Conservation (phyloP, 257 asterid species). For the Primulina eburnea region DNA sequence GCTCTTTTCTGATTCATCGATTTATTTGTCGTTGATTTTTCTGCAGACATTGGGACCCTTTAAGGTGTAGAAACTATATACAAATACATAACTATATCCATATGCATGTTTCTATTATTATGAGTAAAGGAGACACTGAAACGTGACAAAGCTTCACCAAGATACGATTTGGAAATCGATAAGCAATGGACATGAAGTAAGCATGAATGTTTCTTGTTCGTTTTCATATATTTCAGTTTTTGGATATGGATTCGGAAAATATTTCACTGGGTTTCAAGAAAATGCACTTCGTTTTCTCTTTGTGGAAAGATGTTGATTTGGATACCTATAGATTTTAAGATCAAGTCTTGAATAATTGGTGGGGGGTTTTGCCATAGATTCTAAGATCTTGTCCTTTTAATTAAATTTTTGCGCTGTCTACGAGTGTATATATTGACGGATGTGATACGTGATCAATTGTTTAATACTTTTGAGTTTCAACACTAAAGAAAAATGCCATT, state of each 20-base stretch:
- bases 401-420: slow-evolving; percentile 6
- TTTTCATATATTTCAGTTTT: not conserved
- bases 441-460: not conserved
- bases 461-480: slow-evolving; percentile 1
- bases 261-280: not conserved
- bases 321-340: not conserved
- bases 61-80: slow-evolving; percentile 19
- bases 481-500: slow-evolving; percentile 30
- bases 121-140: slow-evolving; percentile 52
- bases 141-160: slow-evolving; percentile 38
- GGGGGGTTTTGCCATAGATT: not conserved
- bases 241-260: not conserved
- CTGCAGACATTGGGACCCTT: slow-evolving; percentile 34
- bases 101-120: slow-evolving; percentile 37
- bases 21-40: slow-evolving; percentile 12
- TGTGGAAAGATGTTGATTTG: not conserved
- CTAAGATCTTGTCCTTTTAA: not conserved
- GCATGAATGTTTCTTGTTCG: not conserved
- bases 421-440: slow-evolving; percentile 14
- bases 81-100: slow-evolving; percentile 18
- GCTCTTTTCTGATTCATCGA: slow-evolving; percentile 28
- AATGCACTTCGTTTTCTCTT: not conserved
- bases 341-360: not conserved
- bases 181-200: slow-evolving; percentile 19
- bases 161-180: slow-evolving; percentile 33